Conservation (phyloP, 495 filamentous ascomycete species). For the Astrothelium macrocarpum region DNA sequence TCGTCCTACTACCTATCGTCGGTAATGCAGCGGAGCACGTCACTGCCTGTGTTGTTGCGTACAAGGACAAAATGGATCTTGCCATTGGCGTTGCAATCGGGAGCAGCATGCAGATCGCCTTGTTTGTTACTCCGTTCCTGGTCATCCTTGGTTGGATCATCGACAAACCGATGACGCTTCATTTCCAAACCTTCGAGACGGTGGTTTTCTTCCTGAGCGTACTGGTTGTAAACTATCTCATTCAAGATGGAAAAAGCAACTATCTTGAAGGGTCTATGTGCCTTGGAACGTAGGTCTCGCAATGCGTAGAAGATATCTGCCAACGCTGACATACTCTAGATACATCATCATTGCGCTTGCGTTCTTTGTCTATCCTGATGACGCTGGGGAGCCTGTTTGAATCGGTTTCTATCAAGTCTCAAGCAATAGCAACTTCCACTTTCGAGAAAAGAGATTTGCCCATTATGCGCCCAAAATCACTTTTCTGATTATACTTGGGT, state of each 20-base stretch:
- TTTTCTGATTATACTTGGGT: too few species aligned
- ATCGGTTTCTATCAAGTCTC: slow-evolving; percentile 8
- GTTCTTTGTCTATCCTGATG: slow-evolving; percentile 81
- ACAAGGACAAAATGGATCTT: slow-evolving; percentile 96
- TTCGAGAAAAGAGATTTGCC: too few species aligned
- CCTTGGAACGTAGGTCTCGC: slow-evolving; percentile 52
- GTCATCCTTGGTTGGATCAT: slow-evolving; percentile 92
- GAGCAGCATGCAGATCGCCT: slow-evolving; percentile 85
- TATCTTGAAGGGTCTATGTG: slow-evolving; percentile 93
- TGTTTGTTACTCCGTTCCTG: slow-evolving; percentile 82
- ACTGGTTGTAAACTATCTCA: slow-evolving; percentile 82
- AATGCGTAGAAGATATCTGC: neutral
- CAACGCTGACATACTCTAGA: slow-evolving; percentile 30
- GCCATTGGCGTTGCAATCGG: slow-evolving; percentile 92
- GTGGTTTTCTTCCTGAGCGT: slow-evolving; percentile 87
- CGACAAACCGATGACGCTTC: slow-evolving; percentile 72
- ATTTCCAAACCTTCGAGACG: slow-evolving; percentile 89
- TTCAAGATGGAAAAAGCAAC: slow-evolving; percentile 90
- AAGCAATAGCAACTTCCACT: neutral
- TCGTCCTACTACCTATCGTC: slow-evolving; percentile 92
- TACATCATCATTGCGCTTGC: slow-evolving; percentile 81
- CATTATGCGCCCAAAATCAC: too few species aligned
- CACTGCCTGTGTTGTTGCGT: slow-evolving; percentile 82
- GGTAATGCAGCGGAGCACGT: slow-evolving; percentile 97
- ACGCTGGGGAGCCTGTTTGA: slow-evolving; percentile 31